Percentiles rank a stretch among this genome's conserved stretches.
phyloP scores from a whole-genome alignment of 345 rosid species.

The Populus euphratica region DNA sequence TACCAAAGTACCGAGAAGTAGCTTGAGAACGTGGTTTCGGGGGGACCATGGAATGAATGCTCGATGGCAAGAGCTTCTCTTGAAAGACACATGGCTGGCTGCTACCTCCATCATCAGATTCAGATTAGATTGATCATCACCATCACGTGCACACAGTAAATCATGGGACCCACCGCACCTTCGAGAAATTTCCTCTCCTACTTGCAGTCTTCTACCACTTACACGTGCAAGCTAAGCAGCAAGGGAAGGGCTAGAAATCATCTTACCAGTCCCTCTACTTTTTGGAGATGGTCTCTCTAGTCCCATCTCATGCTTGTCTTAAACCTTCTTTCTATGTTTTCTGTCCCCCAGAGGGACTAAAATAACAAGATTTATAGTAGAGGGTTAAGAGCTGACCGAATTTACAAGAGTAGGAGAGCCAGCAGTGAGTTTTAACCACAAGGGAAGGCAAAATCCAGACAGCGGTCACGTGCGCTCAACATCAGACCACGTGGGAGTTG shows the following conservation, averaged over 20 bases:
- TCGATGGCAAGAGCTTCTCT: neutral
- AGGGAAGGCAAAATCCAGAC: slow-evolving; percentile 1
- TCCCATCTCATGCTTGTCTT: neutral
- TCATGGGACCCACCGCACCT: neutral
- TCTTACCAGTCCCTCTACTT: neutral
- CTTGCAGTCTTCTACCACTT: neutral
- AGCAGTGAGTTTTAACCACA: neutral
- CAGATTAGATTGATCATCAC: neutral
- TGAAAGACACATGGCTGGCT: neutral
- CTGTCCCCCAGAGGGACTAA: neutral
- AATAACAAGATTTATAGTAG: neutral
- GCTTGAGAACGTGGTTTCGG: neutral
- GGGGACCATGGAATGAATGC: neutral
- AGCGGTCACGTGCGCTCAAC: slow-evolving; percentile 54
- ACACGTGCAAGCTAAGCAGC: neutral
- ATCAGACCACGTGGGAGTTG: slow-evolving; percentile 49
- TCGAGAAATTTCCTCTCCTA: neutral
- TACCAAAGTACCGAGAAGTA: no score
- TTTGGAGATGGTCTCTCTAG: neutral
- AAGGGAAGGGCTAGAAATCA: neutral
- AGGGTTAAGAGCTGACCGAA: neutral
- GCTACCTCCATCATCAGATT: neutral
- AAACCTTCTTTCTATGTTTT: neutral
- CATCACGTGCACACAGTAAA: neutral
- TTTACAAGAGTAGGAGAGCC: neutral